Conservation (phyloP, 306 rosid species). For the Medicago ruthenica region DNA sequence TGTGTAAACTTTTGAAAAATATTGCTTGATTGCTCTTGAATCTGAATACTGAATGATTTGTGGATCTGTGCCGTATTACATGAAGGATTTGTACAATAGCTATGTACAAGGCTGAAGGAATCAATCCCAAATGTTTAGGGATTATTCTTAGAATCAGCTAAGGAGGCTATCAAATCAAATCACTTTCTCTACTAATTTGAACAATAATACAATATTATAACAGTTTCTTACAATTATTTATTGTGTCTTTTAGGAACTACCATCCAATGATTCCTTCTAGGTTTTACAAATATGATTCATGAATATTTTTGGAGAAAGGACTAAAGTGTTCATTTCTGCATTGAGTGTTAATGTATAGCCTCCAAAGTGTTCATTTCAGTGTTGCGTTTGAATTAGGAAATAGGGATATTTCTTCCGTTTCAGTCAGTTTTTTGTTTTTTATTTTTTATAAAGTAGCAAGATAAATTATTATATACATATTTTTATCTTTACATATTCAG, state of each 20-base stretch:
- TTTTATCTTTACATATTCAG: slow-evolving; percentile 8
- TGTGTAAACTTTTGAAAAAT: slow-evolving; percentile 25
- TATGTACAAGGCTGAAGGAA: not conserved
- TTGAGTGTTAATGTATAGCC: not conserved
- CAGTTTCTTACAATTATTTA: not conserved
- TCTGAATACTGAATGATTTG: not conserved
- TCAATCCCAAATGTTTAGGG: slow-evolving; percentile 3
- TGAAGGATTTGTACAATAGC: not conserved
- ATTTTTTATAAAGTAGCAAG: not conserved
- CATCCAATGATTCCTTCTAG: not conserved
- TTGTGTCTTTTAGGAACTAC: not conserved
- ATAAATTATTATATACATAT: not conserved
- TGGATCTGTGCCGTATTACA: not conserved
- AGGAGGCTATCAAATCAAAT: not conserved
- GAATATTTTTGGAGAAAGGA: slow-evolving; percentile 5
- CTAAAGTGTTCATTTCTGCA: not conserved
- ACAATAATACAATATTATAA: not conserved
- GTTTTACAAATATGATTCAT: slow-evolving; percentile 1
- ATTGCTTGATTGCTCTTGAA: slow-evolving; percentile 35
- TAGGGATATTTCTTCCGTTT: slow-evolving; percentile 11
- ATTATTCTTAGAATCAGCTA: not conserved
- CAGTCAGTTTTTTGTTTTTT: not conserved
- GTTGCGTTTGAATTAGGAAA: not conserved
- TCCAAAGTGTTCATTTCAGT: not conserved
- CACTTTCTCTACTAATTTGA: not conserved